Base-by-base conservation (phyloP, 331 rosid genomes). In the Malus hybrid region DNA sequence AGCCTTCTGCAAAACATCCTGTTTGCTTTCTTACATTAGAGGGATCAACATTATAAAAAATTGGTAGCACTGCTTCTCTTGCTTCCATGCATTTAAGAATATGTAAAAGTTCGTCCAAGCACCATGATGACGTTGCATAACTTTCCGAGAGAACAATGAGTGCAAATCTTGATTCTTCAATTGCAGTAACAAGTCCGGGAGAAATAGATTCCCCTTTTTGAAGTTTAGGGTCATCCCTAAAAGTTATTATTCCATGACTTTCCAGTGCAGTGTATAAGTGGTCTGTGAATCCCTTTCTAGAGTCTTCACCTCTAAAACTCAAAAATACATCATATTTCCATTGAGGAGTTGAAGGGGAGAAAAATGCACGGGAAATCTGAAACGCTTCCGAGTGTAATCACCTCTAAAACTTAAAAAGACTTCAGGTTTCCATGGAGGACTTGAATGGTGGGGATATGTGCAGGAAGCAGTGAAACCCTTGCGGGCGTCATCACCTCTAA, bases 251-350 rank as follows among this genome's bases (percentile, higher is more conserved):
- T 67, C 77, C 52, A 18, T 4, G 54, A 29, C 20, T 57, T n/a
- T 10, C 56, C 16, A 68, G 27, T 52, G 48, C 76, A 16, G 39
- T 27, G 66, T 71, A 71, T 24, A 78, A 48, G 62, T 13, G 60
- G 24, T 24, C 64, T 33, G 68, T 28, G 29, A 78, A 54, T 5
- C 6, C 14, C 2, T n/a, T 0, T 36, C 82, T 67, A 11, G 73
- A 56, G 27, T 78, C 82, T 7, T 6, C 63, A 44, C 80, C 80
- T 77, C 80, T 77, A 42, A 77, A 77, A 31, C 80, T 77, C 5
- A 77, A 56, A 60, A 77, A 77, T 2, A 68, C 75, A 29, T 76
- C 80, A 56, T 64, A 64, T 1, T 20, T 70, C 61, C 34, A 56
- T 61, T 29, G 39, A 48, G 72, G 29, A 54, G 36, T 7, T 56